phyloP scores from a whole-genome alignment of 805 yeast genomes.

The Candida ovalis region DNA sequence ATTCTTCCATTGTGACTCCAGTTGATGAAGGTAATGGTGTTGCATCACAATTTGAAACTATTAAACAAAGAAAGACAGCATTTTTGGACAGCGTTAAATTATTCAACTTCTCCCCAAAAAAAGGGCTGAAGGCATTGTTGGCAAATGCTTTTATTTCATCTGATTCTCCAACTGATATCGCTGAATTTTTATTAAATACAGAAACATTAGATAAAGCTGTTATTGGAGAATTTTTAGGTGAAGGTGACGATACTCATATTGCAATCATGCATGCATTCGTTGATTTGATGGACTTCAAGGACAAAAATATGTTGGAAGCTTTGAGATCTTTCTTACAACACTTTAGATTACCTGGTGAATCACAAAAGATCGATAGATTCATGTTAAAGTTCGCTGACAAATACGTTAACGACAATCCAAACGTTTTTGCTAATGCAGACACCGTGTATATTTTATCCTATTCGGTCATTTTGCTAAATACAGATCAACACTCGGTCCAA shows the following conservation, averaged over 20 bases:
- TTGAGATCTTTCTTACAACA: constrained; percentile 78
- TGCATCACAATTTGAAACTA: constrained; percentile 79
- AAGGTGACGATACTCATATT: constrained; percentile 72
- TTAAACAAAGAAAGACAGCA: constrained; percentile 79
- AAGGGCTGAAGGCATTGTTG: constrained; percentile 64
- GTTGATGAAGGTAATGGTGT: constrained; percentile 45
- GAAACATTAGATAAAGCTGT: constrained; percentile 78
- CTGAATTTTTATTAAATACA: constrained; percentile 61
- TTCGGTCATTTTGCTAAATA: constrained; percentile 88
- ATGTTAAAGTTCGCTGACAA: constrained; percentile 97
- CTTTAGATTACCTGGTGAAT: constrained; percentile 95
- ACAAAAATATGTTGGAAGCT: constrained; percentile 74
- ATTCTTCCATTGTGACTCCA: constrained; percentile 9
- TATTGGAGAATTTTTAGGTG: constrained; percentile 91
- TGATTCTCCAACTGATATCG: constrained; percentile 64
- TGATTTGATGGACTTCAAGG: constrained; percentile 75
- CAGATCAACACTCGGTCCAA: constrained; percentile 89
- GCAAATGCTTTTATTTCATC: constrained; percentile 59
- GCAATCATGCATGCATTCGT: constrained; percentile 92
- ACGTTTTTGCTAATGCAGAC: constrained; percentile 86
- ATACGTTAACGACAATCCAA: constrained; percentile 83
- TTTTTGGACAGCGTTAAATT: constrained; percentile 71
- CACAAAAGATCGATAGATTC: constrained; percentile 94
- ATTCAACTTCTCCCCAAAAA: constrained; percentile 83
- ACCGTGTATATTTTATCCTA: constrained; percentile 90